phyloP scores from a whole-genome alignment of 2,329 filamentous ascomycete genomes.

The Elsinoe fawcettii region DNA sequence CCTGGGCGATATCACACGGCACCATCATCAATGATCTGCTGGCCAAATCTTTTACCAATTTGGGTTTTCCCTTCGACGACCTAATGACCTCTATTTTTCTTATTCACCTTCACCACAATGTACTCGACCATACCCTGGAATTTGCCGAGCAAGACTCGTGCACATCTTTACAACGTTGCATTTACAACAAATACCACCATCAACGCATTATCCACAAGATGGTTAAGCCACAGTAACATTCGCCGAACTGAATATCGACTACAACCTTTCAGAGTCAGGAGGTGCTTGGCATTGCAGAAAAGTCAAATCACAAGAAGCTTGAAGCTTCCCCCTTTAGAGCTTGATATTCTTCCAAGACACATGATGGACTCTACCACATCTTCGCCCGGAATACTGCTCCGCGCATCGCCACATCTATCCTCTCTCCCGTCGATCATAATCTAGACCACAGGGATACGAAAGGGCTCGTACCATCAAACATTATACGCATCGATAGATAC shows the following conservation, averaged over 20 bases:
- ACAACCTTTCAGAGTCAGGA: background rate
- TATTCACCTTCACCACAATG: background rate
- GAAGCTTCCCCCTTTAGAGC: background rate
- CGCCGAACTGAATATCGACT: background rate
- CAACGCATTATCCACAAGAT: background rate
- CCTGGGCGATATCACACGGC: conserved; percentile 1
- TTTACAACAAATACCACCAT: background rate
- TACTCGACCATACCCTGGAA: background rate
- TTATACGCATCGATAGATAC: background rate
- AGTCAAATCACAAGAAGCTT: background rate
- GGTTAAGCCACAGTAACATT: background rate
- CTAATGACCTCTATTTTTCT: conserved; percentile 5
- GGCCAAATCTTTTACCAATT: background rate
- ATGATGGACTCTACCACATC: background rate
- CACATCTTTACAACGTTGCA: background rate
- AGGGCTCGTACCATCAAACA: background rate
- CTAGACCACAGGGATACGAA: background rate
- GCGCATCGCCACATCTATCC: background rate
- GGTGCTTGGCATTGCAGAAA: background rate
- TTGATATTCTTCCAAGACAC: background rate
- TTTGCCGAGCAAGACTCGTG: background rate
- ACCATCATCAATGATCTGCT: conserved; percentile 2
- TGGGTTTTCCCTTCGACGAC: conserved; percentile 6
- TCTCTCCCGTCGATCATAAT: background rate
- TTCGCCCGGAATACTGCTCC: background rate